Evolutionary conservation across 2,329 filamentous ascomycete genomes (phyloP).

Genomic region (Daldinia sp.): DNA sequence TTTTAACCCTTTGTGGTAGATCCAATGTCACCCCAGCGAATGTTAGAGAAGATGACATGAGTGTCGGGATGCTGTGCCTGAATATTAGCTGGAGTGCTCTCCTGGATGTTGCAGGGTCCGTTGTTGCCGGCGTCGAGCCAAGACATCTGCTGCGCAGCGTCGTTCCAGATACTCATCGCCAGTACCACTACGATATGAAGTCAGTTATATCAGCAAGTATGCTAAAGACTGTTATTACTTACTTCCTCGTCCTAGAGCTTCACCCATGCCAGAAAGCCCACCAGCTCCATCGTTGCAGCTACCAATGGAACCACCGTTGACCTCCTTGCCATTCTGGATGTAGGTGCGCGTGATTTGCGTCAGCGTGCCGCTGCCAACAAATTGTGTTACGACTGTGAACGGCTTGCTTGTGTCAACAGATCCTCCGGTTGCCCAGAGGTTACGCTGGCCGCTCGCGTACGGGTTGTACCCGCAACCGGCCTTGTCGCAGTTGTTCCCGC

Average conservation of each 20-base stretch:
- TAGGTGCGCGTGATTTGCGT: conserved; percentile 19
- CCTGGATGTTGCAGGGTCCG: conserved; percentile 19
- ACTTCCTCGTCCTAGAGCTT: conserved; percentile 31
- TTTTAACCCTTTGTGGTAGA: conserved; percentile 22
- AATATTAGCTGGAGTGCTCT: conserved; percentile 26
- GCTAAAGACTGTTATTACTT: not conserved
- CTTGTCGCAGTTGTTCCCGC: conserved; percentile 25
- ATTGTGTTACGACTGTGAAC: conserved; percentile 27
- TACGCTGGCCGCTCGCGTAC: conserved; percentile 28
- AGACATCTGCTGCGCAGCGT: conserved; percentile 27
- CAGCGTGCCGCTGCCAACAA: conserved; percentile 19
- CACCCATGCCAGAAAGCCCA: conserved; percentile 26
- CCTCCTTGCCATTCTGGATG: conserved; percentile 24
- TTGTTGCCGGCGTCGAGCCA: conserved; percentile 32
- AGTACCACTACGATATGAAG: conserved; percentile 19
- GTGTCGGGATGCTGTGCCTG: conserved; percentile 28
- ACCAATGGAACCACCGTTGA: conserved; percentile 14
- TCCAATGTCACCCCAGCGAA: conserved; percentile 31
- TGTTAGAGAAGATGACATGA: conserved; percentile 29
- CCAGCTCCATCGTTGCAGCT: conserved; percentile 14
- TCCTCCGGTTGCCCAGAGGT: conserved; percentile 24
- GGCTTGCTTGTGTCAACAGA: conserved; percentile 28
- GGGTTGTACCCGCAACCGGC: conserved; percentile 29
- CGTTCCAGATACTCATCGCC: conserved; percentile 33
- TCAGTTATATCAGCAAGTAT: not conserved